Percentiles rank a stretch among this genome's conserved stretches.
These are phyloP conservation scores for Diaporthe citrichinensis DNA, from an alignment of 2,329 filamentous ascomycete genomes.

Conservation along the genomic window DNA sequence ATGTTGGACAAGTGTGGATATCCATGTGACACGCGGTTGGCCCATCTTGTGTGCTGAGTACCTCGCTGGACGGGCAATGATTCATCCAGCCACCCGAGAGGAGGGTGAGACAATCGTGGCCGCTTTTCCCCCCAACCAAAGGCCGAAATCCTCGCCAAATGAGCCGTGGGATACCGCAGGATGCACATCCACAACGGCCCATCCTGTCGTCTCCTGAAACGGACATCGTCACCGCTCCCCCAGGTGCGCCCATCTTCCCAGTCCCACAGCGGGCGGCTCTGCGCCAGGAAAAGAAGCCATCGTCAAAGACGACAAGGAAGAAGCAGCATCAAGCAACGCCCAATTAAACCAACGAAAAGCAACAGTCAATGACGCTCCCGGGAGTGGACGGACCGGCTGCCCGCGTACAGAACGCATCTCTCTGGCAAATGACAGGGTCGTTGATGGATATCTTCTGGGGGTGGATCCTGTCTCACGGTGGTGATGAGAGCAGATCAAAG, in stretches of 20 bases:
- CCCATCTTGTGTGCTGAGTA: background rate
- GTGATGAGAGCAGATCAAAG: background rate
- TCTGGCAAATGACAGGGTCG: constrained; percentile 23
- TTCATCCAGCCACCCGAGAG: background rate
- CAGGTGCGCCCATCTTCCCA: background rate
- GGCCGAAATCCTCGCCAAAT: background rate
- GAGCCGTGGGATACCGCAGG: constrained; percentile 14
- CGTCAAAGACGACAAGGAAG: constrained; percentile 3
- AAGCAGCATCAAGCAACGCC: background rate
- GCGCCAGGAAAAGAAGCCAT: background rate
- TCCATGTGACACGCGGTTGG: constrained; percentile 8
- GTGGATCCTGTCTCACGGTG: constrained; percentile 9
- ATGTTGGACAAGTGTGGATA: background rate
- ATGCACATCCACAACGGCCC: constrained; percentile 11
- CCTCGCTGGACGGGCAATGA: constrained; percentile 10
- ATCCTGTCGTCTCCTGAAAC: constrained; percentile 22
- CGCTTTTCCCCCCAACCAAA: background rate
- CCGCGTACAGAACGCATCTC: background rate
- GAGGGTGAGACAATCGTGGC: background rate
- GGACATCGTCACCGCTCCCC: constrained; percentile 10
- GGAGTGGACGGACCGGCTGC: background rate
- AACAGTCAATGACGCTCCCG: background rate
- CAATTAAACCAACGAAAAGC: background rate
- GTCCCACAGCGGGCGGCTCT: constrained; percentile 12
- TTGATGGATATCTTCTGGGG: background rate